Percentiles rank a stretch among this genome's conserved stretches.
These are phyloP conservation scores for Corniculantispora saksenae DNA, from an alignment of 2,329 filamentous ascomycete genomes.

Conservation along the genomic window DNA sequence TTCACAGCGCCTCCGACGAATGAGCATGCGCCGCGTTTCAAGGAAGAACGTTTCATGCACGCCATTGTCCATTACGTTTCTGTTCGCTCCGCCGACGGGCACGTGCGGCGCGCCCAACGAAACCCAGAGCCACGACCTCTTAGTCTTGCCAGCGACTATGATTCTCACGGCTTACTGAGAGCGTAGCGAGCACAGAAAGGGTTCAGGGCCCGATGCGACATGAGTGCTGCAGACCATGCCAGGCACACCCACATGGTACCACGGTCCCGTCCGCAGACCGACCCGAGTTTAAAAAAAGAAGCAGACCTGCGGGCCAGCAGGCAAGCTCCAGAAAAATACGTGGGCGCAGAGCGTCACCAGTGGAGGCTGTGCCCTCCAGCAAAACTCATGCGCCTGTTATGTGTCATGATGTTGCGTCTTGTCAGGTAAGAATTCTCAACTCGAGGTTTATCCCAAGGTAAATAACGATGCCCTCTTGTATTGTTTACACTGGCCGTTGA, in stretches of 20 bases:
- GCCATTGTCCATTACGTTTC: background rate
- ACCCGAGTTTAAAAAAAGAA: slow-evolving; percentile 12
- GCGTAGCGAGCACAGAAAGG: background rate
- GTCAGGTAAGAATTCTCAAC: background rate
- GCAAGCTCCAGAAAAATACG: background rate
- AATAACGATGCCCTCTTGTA: background rate
- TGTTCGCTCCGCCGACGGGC: background rate
- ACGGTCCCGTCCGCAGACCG: background rate
- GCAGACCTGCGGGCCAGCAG: background rate
- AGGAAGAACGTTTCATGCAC: background rate
- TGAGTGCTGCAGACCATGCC: background rate
- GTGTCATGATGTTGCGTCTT: background rate
- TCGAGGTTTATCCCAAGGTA: background rate
- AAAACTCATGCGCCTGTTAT: background rate
- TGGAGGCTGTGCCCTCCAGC: slow-evolving; percentile 6
- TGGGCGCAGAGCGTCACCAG: slow-evolving; percentile 1
- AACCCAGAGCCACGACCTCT: background rate
- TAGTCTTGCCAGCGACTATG: background rate
- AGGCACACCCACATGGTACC: slow-evolving; percentile 1
- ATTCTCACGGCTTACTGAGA: background rate
- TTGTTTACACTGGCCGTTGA: background rate
- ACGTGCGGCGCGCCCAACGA: background rate
- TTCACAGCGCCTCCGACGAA: background rate
- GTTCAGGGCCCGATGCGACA: slow-evolving; percentile 5
- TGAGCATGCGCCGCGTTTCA: background rate